Conservation (phyloP, 345 rosid genomes). For the Physaria fendleri region DNA sequence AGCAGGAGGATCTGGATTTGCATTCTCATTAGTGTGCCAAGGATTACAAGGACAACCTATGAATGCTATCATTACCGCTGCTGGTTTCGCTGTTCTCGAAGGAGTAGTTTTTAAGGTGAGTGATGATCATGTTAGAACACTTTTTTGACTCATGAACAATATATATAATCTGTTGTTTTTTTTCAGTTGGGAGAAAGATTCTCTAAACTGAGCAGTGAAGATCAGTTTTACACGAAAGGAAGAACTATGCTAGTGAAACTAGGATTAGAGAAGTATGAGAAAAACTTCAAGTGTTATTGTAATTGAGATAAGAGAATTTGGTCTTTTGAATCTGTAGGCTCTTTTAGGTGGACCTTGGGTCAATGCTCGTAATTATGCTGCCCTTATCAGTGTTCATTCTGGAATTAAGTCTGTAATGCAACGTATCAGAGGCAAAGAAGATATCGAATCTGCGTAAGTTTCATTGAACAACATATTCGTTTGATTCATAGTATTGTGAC, state of each 20-base stretch:
- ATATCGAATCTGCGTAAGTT: conserved; percentile 60
- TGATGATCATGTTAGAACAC: not conserved
- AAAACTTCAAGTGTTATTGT: conserved; percentile 53
- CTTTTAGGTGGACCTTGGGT: conserved; percentile 80
- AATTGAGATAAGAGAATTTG: not conserved
- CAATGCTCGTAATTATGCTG: conserved; percentile 94
- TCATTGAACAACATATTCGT: not conserved
- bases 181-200: conserved; percentile 64
- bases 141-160: not conserved
- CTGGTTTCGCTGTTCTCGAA: conserved; percentile 75
- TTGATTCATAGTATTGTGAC: not conserved
- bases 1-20: conserved; percentile 91
- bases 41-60: conserved; percentile 66
- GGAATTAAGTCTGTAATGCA: conserved; percentile 80
- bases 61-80: conserved; percentile 71
- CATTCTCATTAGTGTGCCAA: conserved; percentile 75
- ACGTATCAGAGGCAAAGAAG: conserved; percentile 90
- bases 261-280: conserved; percentile 80
- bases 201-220: conserved; percentile 57
- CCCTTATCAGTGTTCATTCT: conserved; percentile 83
- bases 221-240: conserved; percentile 47
- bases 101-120: conserved; percentile 77
- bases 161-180: not conserved
- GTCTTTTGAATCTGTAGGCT: conserved; percentile 39
- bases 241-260: conserved; percentile 54